Percentiles rank a stretch among this genome's conserved stretches.
These are phyloP conservation scores for Centella asiatica DNA, from an alignment of 129 eudicot species.

Conservation along the genomic window DNA sequence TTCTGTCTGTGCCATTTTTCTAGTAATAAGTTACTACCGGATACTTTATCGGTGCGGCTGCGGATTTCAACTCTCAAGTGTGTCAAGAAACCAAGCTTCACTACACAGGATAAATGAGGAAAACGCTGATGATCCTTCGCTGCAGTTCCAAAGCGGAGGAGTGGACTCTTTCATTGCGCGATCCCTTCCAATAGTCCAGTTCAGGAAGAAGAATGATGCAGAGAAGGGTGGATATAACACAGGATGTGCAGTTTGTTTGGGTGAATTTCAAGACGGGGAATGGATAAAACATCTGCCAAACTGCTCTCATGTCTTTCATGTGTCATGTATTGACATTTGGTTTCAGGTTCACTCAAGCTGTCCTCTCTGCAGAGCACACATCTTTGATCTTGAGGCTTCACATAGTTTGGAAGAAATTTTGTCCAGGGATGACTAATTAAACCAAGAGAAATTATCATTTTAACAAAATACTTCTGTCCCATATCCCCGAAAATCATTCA, in stretches of 20 bases:
- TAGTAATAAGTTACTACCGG: conserved; percentile 40
- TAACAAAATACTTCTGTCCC: conserved; percentile 29
- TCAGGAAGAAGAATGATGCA: conserved; percentile 27
- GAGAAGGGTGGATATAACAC: conserved; percentile 13
- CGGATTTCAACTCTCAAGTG: conserved; percentile 1
- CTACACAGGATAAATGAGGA: conserved; percentile 34
- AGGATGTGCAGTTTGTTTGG: conserved; percentile 70
- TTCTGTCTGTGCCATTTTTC: conserved; percentile 36
- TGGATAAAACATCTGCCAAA: conserved; percentile 57
- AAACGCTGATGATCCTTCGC: conserved; percentile 31
- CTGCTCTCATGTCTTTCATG: conserved; percentile 64
- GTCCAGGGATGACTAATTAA: conserved; percentile 30
- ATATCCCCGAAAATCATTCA: conserved; percentile 23
- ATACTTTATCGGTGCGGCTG: conserved; percentile 31
- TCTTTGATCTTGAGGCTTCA: conserved; percentile 24
- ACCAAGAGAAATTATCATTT: conserved; percentile 27
- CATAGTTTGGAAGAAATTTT: conserved; percentile 22
- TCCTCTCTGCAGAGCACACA: conserved; percentile 60
- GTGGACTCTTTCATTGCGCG: conserved; percentile 34
- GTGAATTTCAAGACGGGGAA: conserved; percentile 65
- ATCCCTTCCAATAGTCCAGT: conserved; percentile 50
- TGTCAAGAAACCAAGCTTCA: conserved; percentile 25
- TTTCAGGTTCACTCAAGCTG: conserved; percentile 59
- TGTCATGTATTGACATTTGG: conserved; percentile 68
- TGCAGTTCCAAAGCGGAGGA: conserved; percentile 45